Evolutionary conservation across 75 land plant species (phyloP), one percentile per base, ranked within the genome.

Genomic region (Adiantum capillusveneris): DNA sequence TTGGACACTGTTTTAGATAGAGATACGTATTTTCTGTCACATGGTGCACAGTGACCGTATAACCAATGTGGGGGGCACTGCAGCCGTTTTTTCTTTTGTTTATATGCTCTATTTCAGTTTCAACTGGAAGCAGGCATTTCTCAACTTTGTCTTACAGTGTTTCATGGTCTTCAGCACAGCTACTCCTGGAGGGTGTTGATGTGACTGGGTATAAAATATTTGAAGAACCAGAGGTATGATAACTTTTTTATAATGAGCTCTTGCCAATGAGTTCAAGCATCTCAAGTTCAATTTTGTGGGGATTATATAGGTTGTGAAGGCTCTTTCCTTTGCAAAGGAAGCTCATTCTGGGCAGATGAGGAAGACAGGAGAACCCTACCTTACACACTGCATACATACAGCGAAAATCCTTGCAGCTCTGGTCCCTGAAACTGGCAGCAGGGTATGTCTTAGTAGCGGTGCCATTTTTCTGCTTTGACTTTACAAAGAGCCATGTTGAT

Each of bases 301-400:
- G 18, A 25, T n/a, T 18, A 54, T 79, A 73, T 77, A 93, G 98
- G 90, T 93, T 42, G 87, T 74, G 45, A 83, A 81, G 73, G 96
- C 98, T 64, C 73, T 88, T 55, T 73, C 64, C 24, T 93, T 85
- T 83, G 90, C 98, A 29, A 76, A 74, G 63, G 93, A 73, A 68
- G 98, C 98, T 56, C 98, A 93, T 56, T 56, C 65, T 70, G 98
- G 90, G 9, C 98, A 93, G 68, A 63, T 79, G 2, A 62, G 98
- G 52, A 93, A 75, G 74, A 85, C 96, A 21, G 96, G 95, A 42
- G 98, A 93, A 11, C 90, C 98, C 5, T 93, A 93, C 62, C 57
- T 93, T 37, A 75, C 90, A 9, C 96, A 93, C 51, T 89, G 98
- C 53, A 75, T 93, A 24, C 96, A 93, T 46, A 93, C 98, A 12